Evolutionary conservation across 805 yeast species (phyloP), one percentile per base, ranked within the genome.

Genomic region (Torulaspora quercuum): DNA sequence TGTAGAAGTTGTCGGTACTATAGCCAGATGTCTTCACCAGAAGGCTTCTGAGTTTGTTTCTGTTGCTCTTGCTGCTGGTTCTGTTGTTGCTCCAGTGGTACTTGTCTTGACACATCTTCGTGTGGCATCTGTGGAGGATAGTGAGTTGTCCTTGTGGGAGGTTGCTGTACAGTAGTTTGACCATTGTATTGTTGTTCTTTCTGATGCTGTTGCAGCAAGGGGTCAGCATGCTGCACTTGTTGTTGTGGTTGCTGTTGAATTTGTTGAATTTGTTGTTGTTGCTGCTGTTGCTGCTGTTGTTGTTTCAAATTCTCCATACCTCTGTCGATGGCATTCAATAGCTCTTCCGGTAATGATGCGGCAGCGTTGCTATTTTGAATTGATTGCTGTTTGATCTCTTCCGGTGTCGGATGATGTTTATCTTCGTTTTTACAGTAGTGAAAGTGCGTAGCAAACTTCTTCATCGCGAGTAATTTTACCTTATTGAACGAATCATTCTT

Each of bases 361-460:
- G 53, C 48, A 5, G 56, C 57, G 24, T 53, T 42, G 32, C 42
- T 49, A 40, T 58, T 58, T 28, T 38, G 42, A 2, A 49, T 33
- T 1, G 63, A 50, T 41, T 57, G 61, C 36, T 49, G 52, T 35
- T 60, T 60, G 23, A 61, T 59, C 26, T 61, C 64, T 27, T 58
- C 64, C 6, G 59, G 54, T 3, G 55, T 47, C 25, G 65, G 65
- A 34, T 59, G 61, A 31, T 57, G 55, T 31, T 50, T 53, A 30
- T 58, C 61, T 14, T 52, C 50, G 21, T 44, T 45, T 32, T 45
- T 52, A 41, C 59, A 58, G 35, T 61, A 61, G 38, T 61, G 65
- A 53, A 61, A 61, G 47, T 61, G 65, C 2, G 63, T 52, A 14
- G 64, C 50, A 39, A 61, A 61, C 41, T 60, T 61, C 35, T 56